Base-by-base conservation (phyloP, 495 filamentous ascomycete genomes). In the Astrocystis sublimbata region DNA sequence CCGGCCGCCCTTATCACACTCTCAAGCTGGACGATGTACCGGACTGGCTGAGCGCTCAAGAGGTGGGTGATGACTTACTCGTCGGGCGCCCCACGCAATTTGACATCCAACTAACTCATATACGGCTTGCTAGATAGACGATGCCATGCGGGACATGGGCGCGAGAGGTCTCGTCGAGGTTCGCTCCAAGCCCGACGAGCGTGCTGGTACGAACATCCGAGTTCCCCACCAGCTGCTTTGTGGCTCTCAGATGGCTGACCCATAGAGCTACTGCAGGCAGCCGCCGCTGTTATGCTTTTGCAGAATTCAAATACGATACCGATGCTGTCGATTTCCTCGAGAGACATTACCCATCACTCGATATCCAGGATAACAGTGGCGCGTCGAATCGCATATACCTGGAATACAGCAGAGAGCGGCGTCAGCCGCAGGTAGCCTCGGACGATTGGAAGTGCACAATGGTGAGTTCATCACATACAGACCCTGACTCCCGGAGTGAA, bases 381-480 rank as follows among this genome's bases (percentile, higher is more conserved):
- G 54, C 50, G 12, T 59, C 68, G 6, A 56, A 63, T 54, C 63
- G 67, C 17, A 66, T 72, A 38, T 66, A 64, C 13, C 59, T 72
- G 47, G 70, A 72, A 30, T 72, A 72, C 51, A 50, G 75, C 72
- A 61, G 75, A 76, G 47, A 75, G 67, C 72, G 69, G 55, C 64
- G 73, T 36, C 65, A 69, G 66, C 60, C 72, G n/a, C 49, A 15
- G 42, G 53, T 64, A n/a, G 68, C 63, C 28, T 53, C 58, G 2
- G 87, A 87, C 26, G 89, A 92, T 66, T 96, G 91, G 91, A 87
- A 80, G 15, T 96, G 91, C 66, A 78, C 84, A 55, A 83, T 84
- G 67, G 90, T 93, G 69, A 65, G 81, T 76, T 55, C 26, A 17
- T 3, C 43, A 33, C 17, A 40, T 17, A 42, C 8, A n/a, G 50